Evolutionary conservation across 306 rosid genomes (phyloP).

Genomic region (Gastrolobium villosum): DNA sequence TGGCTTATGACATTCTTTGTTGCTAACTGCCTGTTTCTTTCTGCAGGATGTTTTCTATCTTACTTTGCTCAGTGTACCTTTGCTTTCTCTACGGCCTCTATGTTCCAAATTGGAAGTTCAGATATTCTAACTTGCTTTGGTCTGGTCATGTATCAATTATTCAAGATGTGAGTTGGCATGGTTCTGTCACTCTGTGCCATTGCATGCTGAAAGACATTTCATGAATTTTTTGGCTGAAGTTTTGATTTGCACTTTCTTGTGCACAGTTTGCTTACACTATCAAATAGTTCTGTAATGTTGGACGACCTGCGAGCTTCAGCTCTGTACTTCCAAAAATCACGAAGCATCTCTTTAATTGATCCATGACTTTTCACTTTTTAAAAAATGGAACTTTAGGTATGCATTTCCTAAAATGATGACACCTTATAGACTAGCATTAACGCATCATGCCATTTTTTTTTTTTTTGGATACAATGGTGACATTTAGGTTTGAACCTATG

Average conservation of each 20-base stretch:
- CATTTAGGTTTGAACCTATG: too few relatives aligned
- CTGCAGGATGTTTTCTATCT: conserved; percentile 71
- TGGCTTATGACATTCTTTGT: conserved; percentile 41
- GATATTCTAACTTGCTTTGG: conserved; percentile 44
- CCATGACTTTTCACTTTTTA: background rate
- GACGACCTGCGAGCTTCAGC: conserved; percentile 8
- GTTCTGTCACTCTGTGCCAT: conserved; percentile 31
- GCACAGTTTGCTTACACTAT: conserved; percentile 17
- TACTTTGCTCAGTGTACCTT: conserved; percentile 71
- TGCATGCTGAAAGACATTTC: conserved; percentile 29
- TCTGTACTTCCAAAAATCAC: conserved; percentile 14
- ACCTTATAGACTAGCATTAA: background rate
- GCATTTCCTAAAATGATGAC: conserved; percentile 38
- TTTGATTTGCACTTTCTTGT: conserved; percentile 5
- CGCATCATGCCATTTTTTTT: background rate
- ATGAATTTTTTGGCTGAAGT: conserved; percentile 21
- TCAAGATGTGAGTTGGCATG: conserved; percentile 65
- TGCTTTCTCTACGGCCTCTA: conserved; percentile 70
- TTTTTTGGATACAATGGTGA: too few relatives aligned
- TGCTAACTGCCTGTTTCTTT: conserved; percentile 44
- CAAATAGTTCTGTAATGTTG: conserved; percentile 33
- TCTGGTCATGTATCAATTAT: conserved; percentile 49
- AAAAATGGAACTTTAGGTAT: conserved; percentile 31
- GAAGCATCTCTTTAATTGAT: conserved; percentile 30
- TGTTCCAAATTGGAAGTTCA: conserved; percentile 70